phyloP scores from a whole-genome alignment of 192 early-diverging fungal species.

The Dimargaris verticillata region DNA sequence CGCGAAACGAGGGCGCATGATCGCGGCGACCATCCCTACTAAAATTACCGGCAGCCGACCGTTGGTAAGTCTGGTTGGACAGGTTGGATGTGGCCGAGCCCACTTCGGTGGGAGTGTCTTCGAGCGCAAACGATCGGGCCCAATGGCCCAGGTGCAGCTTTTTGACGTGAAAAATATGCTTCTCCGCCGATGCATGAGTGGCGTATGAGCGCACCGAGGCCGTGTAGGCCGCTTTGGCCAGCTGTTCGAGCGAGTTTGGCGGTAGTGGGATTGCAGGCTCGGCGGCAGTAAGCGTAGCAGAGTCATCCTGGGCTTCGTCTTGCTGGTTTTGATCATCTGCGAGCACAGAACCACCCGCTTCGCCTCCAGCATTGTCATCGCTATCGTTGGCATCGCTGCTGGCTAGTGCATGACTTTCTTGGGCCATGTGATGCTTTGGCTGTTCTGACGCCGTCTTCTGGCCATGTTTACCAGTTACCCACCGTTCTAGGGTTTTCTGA shows the following conservation, averaged over 20 bases:
- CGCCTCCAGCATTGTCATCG: too few relatives aligned
- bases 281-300: background rate
- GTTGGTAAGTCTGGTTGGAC: background rate
- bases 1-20: background rate
- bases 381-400: background rate
- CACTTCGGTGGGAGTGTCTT: conserved; percentile 71
- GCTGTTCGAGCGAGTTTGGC: conserved; percentile 10
- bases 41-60: background rate
- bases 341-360: background rate
- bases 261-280: conserved; percentile 19
- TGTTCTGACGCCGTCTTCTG: background rate
- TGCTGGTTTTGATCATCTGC: background rate
- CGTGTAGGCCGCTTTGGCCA: conserved; percentile 69
- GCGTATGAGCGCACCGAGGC: conserved; percentile 88
- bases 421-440: background rate
- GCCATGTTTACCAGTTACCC: background rate
- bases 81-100: conserved; percentile 2
- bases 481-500: conserved; percentile 26
- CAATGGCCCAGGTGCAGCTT: conserved; percentile 92
- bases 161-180: conserved; percentile 86
- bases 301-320: too few relatives aligned
- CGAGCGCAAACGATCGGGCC: conserved; percentile 90
- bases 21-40: background rate
- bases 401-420: background rate
- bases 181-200: conserved; percentile 69